These are phyloP conservation scores for Gypsophila paniculata DNA, from an alignment of 179 eudicot species.

Conservation along the genomic window DNA sequence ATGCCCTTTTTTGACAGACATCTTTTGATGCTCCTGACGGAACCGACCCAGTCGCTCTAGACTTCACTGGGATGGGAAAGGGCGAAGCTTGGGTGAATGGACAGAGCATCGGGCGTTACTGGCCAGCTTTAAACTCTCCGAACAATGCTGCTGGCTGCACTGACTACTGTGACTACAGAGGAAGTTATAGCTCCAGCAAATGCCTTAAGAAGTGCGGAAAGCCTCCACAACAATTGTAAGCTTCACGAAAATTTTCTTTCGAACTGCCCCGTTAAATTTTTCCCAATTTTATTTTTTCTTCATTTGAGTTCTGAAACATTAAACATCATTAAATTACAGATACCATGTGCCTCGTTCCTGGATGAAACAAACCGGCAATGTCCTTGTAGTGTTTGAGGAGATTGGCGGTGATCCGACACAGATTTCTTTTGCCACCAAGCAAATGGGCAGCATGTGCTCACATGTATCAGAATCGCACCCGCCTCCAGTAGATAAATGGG, in stretches of 20 bases:
- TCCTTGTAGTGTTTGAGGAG: slow-evolving; percentile 80
- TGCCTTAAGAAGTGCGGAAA: slow-evolving; percentile 57
- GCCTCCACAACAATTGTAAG: slow-evolving; percentile 80
- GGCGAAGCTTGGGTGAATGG: slow-evolving; percentile 98
- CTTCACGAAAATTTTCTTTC: neutral
- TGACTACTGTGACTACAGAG: slow-evolving; percentile 45
- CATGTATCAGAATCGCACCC: slow-evolving; percentile 73
- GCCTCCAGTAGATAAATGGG: slow-evolving; percentile 67
- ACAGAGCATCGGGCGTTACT: slow-evolving; percentile 92
- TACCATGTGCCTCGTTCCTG: slow-evolving; percentile 89
- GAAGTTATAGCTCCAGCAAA: slow-evolving; percentile 28
- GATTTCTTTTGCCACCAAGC: slow-evolving; percentile 56
- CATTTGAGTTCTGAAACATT: neutral
- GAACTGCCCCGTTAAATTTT: neutral
- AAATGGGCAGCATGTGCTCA: slow-evolving; percentile 55
- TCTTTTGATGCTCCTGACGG: slow-evolving; percentile 68
- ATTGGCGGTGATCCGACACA: slow-evolving; percentile 77
- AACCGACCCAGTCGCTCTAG: slow-evolving; percentile 62
- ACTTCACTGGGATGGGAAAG: slow-evolving; percentile 85
- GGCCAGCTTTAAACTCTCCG: slow-evolving; percentile 60
- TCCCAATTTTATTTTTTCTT: neutral
- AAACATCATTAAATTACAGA: slow-evolving; percentile 35
- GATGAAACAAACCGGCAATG: slow-evolving; percentile 60
- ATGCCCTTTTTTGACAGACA: slow-evolving; percentile 37
- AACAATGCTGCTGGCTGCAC: slow-evolving; percentile 46